Evolutionary conservation across 106 monocot species (phyloP).

Genomic region (Apostasia ramifera): DNA sequence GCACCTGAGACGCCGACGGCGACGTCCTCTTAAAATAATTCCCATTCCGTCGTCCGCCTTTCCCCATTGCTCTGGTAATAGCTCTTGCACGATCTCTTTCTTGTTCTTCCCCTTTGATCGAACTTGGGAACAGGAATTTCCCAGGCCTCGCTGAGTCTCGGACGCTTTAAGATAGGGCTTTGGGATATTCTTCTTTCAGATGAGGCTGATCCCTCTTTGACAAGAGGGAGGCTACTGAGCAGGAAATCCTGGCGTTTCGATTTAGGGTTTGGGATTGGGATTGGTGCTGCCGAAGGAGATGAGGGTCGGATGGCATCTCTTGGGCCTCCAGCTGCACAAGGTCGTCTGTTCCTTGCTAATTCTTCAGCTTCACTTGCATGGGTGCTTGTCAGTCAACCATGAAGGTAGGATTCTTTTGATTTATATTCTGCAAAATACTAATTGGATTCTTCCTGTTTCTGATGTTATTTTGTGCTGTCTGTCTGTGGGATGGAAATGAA

Average conservation of each 20-base stretch:
- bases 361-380: slow-evolving; percentile 2
- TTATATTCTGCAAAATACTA: not conserved
- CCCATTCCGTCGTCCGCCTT: too few species aligned
- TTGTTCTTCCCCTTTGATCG: not conserved
- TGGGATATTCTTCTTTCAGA: not conserved
- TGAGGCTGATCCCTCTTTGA: not conserved
- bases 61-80: too few species aligned
- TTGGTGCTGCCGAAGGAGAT: slow-evolving; percentile 4
- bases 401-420: slow-evolving; percentile 38
- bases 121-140: not conserved
- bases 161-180: not conserved
- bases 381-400: slow-evolving; percentile 45
- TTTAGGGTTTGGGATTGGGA: not conserved
- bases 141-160: not conserved
- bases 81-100: not conserved
- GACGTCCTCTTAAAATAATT: not conserved
- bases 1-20: not conserved
- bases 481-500: slow-evolving; percentile 15
- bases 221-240: not conserved
- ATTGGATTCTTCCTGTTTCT: not conserved
- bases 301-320: slow-evolving; percentile 31
- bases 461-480: not conserved
- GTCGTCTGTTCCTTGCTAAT: slow-evolving; percentile 27
- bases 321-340: slow-evolving; percentile 8
- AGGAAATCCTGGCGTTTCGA: not conserved